These are phyloP conservation scores for Penicillium frequentans DNA, from an alignment of 2,329 filamentous ascomycete genomes.

Conservation along the genomic window DNA sequence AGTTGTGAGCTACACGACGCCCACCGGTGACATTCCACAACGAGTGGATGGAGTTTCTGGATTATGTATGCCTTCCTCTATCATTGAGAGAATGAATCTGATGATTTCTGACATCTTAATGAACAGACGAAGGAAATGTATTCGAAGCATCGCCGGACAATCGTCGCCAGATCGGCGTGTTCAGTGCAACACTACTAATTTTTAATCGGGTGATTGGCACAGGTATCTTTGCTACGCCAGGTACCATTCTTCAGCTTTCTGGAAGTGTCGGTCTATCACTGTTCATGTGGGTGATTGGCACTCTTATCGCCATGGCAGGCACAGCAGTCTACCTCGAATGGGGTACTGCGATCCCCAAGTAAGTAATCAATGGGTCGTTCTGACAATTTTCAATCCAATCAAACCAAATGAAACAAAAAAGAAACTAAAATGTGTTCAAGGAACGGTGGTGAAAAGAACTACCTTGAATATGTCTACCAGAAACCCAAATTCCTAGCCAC, in stretches of 20 bases:
- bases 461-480: constrained; percentile 55
- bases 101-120: neutral
- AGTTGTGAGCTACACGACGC: too few species aligned
- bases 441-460: constrained; percentile 55
- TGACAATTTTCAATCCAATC: neutral
- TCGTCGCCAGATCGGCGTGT: constrained; percentile 41
- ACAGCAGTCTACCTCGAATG: constrained; percentile 50
- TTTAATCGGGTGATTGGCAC: constrained; percentile 53
- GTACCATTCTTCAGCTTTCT: constrained; percentile 45
- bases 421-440: constrained; percentile 26
- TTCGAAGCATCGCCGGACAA: constrained; percentile 36
- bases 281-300: constrained; percentile 52
- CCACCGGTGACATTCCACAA: too few species aligned
- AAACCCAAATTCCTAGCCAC: constrained; percentile 54
- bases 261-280: constrained; percentile 49
- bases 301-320: constrained; percentile 48
- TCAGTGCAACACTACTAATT: constrained; percentile 46
- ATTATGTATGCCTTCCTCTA: neutral
- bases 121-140: constrained; percentile 36
- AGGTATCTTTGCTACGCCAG: constrained; percentile 52
- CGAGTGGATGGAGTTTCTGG: neutral
- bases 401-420: neutral
- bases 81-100: too few species aligned
- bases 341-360: constrained; percentile 50
- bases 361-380: constrained; percentile 5